Base-by-base conservation (phyloP, 2,329 filamentous ascomycete species). In the Cladosporium sp. region DNA sequence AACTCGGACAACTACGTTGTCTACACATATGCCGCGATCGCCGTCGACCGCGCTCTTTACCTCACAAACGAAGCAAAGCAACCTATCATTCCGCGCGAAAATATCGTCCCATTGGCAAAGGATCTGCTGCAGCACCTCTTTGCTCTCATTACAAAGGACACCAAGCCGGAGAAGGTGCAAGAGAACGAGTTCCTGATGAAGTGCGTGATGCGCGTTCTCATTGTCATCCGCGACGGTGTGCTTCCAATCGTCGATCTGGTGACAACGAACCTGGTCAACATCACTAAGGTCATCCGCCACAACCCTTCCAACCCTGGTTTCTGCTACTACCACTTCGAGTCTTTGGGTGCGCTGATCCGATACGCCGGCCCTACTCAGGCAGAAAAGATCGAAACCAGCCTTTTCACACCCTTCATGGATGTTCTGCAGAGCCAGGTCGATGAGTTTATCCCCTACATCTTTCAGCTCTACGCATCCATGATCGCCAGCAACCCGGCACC, bases 111-210 rank as follows among this genome's bases (percentile, higher is more conserved):
- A 0, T 82, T 93, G 55, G 83, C 92, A 19, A 91, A 90, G 68
- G 89, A 95, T 59, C 80, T 99, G 2, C 75, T 97, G 17, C 80
- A 89, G 48, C 92, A 97, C 64, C 77, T 99, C 11, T 97, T 99
- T 77, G 85, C 85, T 57, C 78, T 99, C 47, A 89, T 99, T 58
- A 88, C 95, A 65, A 89, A 87, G 65, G 86, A 96, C 61, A 77
- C 79, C 3, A 85, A 87, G 9, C 86, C 95, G 1, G 83, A 92
- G 57, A 99, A 97, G 76, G 84, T 99, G 55, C 93, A 99, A 66
- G 93, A 99, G 71, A 99, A 99, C 65, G 93, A 99, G 67, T 99
- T 97, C 68, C 70, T 99, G 64, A 97, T 99, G 91, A 88, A 90
- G 62, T 99, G 93, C 63, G 89, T 96, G 51, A 99, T 99, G 93